Evolutionary conservation across 805 yeast species (phyloP), one percentile per base, ranked within the genome.

Genomic region (Saccharomycopsis vini): DNA sequence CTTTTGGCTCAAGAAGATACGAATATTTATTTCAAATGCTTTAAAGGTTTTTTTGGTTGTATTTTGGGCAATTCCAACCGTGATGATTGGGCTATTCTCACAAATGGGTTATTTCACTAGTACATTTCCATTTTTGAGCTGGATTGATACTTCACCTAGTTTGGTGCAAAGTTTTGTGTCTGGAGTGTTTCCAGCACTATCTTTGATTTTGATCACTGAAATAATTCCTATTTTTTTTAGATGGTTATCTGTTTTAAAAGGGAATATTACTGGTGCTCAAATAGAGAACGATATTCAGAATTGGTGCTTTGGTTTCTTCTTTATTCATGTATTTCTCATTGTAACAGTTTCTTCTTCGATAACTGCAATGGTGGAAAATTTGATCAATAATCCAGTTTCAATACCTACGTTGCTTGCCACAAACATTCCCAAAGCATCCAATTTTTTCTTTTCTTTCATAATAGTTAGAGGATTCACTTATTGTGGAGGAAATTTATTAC

Each of bases 341-440:
- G 87, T 88, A 2, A 82, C 95, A 0, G 72, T 88, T 30, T 85
- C 94, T 53, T 80, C 92, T 0, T 89, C 95, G 22, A 60, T 84
- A 3, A 72, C 81, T 2, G 77, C 74, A 5, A 68, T 85, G 0
- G 59, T 81, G 36, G 77, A 77, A 49, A 77, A 74, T 44, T 61
- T 81, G 4, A 60, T 84, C 5, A 76, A 73, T 47, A 79, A 74
- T 51, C 95, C 95, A 1, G 75, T 79, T 0, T 75, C 85, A 0
- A 73, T 84, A 10, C 87, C 92, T 1, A 67, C 75, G 4, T 60
- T 85, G 43, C 66, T 87, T 20, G 95, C 95, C 0, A 70, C 72
- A 12, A 84, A 87, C 53, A 67, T 89, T 29, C 95, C 96, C 0
- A 83, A 82, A 55, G 83, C 95, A 20, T 81, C 95, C 1, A 84